phyloP scores from a whole-genome alignment of 352 stramenopile species.

The Globisporangium heterothallicum region DNA sequence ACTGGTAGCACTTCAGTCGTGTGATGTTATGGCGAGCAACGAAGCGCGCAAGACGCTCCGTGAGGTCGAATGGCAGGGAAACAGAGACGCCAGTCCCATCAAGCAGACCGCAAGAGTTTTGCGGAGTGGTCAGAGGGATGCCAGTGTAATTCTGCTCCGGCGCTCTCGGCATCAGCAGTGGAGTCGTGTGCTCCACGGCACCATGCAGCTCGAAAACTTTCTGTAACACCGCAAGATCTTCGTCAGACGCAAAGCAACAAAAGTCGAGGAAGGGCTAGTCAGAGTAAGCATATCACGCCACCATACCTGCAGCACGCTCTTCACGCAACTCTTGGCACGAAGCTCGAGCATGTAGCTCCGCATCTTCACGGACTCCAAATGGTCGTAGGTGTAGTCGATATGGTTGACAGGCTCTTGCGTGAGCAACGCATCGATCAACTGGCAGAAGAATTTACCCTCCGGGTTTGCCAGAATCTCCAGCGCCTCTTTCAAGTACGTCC shows the following conservation, averaged over 20 bases:
- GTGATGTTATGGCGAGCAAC: constrained; percentile 77
- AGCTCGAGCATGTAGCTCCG: constrained; percentile 57
- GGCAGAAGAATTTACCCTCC: constrained; percentile 85
- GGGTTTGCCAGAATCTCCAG: constrained; percentile 85
- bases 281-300: constrained; percentile 1
- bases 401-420: constrained; percentile 71
- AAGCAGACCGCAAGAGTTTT: constrained; percentile 59
- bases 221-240: constrained; percentile 26
- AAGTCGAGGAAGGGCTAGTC: neutral
- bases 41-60: constrained; percentile 74
- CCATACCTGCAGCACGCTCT: constrained; percentile 53
- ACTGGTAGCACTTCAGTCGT: constrained; percentile 82
- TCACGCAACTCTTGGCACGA: constrained; percentile 61
- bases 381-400: constrained; percentile 85
- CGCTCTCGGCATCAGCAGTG: constrained; percentile 68
- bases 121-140: constrained; percentile 43
- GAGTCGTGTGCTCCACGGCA: constrained; percentile 70
- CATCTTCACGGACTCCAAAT: constrained; percentile 78
- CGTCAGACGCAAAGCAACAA: neutral
- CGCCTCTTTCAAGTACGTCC: constrained; percentile 75
- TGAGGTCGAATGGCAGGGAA: constrained; percentile 79
- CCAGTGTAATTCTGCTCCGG: constrained; percentile 68
- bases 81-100: constrained; percentile 77
- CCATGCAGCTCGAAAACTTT: constrained; percentile 83
- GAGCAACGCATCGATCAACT: constrained; percentile 78